These are phyloP conservation scores for Dictyostelium purpureum DNA, from an alignment of 78 protist genomes.

Conservation along the genomic window DNA sequence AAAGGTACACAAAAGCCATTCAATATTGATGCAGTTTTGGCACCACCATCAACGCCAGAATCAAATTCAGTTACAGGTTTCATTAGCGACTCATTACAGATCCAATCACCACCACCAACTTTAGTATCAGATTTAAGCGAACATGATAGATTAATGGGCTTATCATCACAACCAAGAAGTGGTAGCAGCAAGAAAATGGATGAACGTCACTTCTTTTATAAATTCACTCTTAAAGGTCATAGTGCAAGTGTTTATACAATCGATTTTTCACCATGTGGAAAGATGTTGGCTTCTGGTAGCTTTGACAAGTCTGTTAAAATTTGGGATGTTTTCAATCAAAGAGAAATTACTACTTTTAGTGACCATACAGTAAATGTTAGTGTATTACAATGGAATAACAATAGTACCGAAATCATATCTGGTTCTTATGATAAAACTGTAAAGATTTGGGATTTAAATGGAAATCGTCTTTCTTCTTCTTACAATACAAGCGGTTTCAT, in stretches of 20 bases:
- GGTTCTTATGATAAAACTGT: slow-evolving; percentile 79
- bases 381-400: slow-evolving; percentile 72
- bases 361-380: slow-evolving; percentile 68
- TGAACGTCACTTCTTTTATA: slow-evolving; percentile 79
- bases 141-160: neutral
- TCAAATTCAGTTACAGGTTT: neutral
- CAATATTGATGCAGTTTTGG: slow-evolving; percentile 63
- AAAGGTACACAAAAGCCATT: slow-evolving; percentile 68
- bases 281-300: slow-evolving; percentile 81
- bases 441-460: slow-evolving; percentile 81
- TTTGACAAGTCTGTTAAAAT: slow-evolving; percentile 79
- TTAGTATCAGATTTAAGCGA: neutral
- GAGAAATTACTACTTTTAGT: slow-evolving; percentile 56
- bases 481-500: slow-evolving; percentile 60
- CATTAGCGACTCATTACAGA: neutral
- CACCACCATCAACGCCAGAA: slow-evolving; percentile 54
- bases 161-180: slow-evolving; percentile 2
- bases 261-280: slow-evolving; percentile 81
- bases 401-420: slow-evolving; percentile 46
- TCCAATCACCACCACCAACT: slow-evolving; percentile 11
- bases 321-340: slow-evolving; percentile 72
- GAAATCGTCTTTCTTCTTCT: neutral
- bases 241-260: slow-evolving; percentile 82
- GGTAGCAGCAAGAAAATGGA: slow-evolving; percentile 60
- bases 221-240: slow-evolving; percentile 80